Evolutionary conservation across 129 eudicot genomes (phyloP).

Genomic region (Escallonia rubra): DNA sequence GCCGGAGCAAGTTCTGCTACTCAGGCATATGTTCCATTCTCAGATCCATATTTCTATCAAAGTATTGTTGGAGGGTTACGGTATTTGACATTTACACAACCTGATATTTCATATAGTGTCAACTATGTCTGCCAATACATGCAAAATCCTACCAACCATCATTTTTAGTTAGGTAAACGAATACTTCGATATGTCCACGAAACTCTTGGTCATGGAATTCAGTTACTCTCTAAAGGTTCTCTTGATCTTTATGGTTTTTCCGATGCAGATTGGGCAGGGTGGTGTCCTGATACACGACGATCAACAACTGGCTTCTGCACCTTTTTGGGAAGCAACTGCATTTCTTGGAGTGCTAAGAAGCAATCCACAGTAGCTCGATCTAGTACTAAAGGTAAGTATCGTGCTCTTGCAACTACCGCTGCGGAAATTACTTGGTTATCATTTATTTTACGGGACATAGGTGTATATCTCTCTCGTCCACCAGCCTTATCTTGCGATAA

Average conservation of each 20-base stretch:
- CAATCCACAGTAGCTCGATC: neutral
- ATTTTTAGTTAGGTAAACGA: neutral
- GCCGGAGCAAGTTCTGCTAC: no score
- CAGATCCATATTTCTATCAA: no score
- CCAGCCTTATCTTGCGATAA: neutral
- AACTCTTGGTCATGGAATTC: neutral
- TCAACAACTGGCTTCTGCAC: neutral
- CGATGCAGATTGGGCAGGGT: neutral
- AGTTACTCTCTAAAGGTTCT: neutral
- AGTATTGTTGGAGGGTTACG: no score
- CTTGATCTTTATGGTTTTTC: neutral
- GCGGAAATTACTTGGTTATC: neutral
- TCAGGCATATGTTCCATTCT: no score
- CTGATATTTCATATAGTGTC: neutral
- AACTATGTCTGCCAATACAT: neutral
- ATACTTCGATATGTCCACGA: neutral
- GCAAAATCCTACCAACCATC: neutral
- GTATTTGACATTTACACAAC: no score
- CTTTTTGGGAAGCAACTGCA: neutral
- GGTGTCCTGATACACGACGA: neutral
- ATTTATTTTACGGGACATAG: no score
- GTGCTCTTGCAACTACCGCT: neutral
- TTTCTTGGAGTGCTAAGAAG: neutral
- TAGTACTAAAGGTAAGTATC: neutral
- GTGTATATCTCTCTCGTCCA: no score